Evolutionary conservation across 208 protist species (phyloP), one percentile per base, ranked within the genome.

Genomic region (Angomonas ambiguus): DNA sequence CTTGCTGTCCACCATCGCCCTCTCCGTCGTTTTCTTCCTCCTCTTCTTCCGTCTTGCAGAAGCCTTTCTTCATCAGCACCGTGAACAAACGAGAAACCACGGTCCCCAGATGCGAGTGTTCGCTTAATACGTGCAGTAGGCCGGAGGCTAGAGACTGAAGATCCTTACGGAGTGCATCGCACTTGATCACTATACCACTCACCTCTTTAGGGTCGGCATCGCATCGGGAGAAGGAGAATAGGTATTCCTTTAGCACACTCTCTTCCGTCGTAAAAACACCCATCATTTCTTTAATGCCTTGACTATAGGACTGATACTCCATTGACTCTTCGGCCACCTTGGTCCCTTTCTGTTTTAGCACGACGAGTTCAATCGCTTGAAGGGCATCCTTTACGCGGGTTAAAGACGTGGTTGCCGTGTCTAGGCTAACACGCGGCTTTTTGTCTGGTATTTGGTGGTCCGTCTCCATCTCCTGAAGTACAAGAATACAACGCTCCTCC

Each of bases 21-120:
- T 82, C 79, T 31, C 86, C 82, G 22, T 93, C 84, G 41, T 87
- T 79, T 53, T 86, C 67, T 49, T 74, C 65, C n/a, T 93, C 81
- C n/a, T 92, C 82, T 35, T 88, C 85, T 41, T 96, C 91, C 3
- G 81, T 68, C 58, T 95, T 97, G 72, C 98, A 99, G 74, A 98
- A 98, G 48, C 98, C 98, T 51, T 97, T 91, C 63, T 83, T 88
- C 24, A 98, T 71, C 30, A 98, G 80, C 25, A 94, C 84, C n/a
- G 80, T 79, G 57, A 98, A 92, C 24, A 98, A 79, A 3, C 85
- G 78, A 27, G 93, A 49, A n/a, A 97, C 34, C n/a, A 97, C 82
- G 32, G 96, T 79, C 27, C 82, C 80, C 31, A 97, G 74, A 60
- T 83, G 69, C 24, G 74, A 78, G 66, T 92, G 85, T 11, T 83